Evolutionary conservation across 1,139 yeast species (phyloP), one percentile per base, ranked within the genome.

Genomic region (Schizosaccharomyces versatilis): DNA sequence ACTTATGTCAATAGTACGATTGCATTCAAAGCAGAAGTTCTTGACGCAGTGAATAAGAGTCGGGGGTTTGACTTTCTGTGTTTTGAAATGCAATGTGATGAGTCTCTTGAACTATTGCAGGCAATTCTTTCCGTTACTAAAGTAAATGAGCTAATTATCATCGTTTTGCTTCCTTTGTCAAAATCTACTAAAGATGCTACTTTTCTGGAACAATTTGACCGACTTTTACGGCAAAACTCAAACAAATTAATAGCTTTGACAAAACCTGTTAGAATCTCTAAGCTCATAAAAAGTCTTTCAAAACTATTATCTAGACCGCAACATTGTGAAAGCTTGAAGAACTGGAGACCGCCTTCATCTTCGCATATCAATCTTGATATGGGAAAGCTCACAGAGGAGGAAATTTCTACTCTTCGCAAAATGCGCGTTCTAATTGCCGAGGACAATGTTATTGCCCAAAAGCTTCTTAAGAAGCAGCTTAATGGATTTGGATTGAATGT

Each of bases 361-460:
- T 44, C 38, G 8, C 19, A 32, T 6, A 14, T 7, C 12, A 44
- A 44, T 12, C 36, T 24, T 6, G 36, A 17, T 32, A 1, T 8
- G 8, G 32, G 14, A 44, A 14, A 10, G 9, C 32, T 44, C n/a
- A 24, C 19, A 19, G n/a, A 15, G 2, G 49, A 44, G 15, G 49
- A 44, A 32, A 9, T 9, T 14, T 15, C 8, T 9, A 19, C 32
- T 1, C 32, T 44, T 10, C 19, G 15, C 14, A 44, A 17, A 32
- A 19, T 19, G 10, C 9, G n/a, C 12, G 24, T 14, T 8, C 6
- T 44, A 9, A 49, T 55, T 42, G 52, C 55, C 19, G 57, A 56
- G 38, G 58, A 56, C 51, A 56, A 56, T 51, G 52, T 48, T 10
- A 51, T 56, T n/a, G 57, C 54, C 8, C 58, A 55, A 24, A 48